Percentiles rank a stretch among this genome's conserved stretches.
phyloP scores from a whole-genome alignment of 768 basidiomycete genomes.

The Russula vinacea region DNA sequence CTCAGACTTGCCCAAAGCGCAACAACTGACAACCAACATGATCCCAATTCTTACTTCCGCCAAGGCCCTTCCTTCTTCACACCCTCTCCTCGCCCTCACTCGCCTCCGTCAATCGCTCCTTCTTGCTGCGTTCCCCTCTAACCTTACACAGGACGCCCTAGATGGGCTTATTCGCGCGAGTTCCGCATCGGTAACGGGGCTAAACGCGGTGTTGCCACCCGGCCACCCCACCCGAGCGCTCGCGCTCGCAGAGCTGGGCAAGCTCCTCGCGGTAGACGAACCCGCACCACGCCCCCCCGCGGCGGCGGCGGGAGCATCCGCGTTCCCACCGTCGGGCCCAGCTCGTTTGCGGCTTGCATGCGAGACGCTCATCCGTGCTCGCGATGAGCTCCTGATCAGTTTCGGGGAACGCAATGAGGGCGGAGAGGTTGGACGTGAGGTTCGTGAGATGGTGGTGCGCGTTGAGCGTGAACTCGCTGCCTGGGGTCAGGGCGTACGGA shows the following conservation, averaged over 20 bases:
- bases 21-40: constrained; percentile 59
- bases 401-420: constrained; percentile 72
- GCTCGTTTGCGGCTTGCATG: constrained; percentile 60
- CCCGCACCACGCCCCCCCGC: constrained; percentile 45
- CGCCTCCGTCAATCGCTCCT: constrained; percentile 72
- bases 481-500: constrained; percentile 62
- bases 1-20: constrained; percentile 41
- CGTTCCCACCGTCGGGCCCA: constrained; percentile 68
- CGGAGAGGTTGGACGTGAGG: constrained; percentile 63
- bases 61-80: constrained; percentile 59
- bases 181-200: constrained; percentile 51
- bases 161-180: constrained; percentile 62
- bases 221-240: constrained; percentile 80
- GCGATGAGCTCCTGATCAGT: constrained; percentile 59
- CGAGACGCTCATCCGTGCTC: constrained; percentile 60
- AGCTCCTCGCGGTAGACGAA: constrained; percentile 77
- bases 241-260: constrained; percentile 75
- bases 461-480: constrained; percentile 71
- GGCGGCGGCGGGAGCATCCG: constrained; percentile 22
- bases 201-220: constrained; percentile 49
- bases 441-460: constrained; percentile 55
- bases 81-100: constrained; percentile 73
- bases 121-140: constrained; percentile 46
- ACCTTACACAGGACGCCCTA: constrained; percentile 49
- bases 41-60: constrained; percentile 60